phyloP scores from a whole-genome alignment of 345 rosid genomes.

The Litchi chinensis region DNA sequence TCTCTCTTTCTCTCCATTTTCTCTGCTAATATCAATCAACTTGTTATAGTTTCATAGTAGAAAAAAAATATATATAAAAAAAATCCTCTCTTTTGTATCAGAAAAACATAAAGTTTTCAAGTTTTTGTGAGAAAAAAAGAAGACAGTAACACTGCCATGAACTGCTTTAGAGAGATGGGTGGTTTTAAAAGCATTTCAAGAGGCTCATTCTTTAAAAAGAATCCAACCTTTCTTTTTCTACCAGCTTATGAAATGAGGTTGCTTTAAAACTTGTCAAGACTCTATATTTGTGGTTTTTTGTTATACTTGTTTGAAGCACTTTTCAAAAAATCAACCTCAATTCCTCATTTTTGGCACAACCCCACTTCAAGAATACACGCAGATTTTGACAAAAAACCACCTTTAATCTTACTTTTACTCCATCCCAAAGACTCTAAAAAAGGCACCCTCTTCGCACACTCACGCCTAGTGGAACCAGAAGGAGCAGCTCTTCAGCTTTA shows the following conservation, averaged over 20 bases:
- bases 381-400: constrained; percentile 31
- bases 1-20: neutral
- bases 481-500: constrained; percentile 15
- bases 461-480: constrained; percentile 17
- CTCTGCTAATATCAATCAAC: neutral
- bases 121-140: neutral
- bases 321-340: constrained; percentile 9
- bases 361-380: constrained; percentile 26
- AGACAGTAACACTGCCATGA: neutral
- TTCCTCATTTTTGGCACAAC: constrained; percentile 25
- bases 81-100: neutral
- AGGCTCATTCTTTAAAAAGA: constrained; percentile 10
- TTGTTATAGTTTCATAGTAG: neutral
- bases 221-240: neutral
- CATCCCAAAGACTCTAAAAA: constrained; percentile 17
- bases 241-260: constrained; percentile 24
- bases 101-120: neutral
- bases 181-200: constrained; percentile 5
- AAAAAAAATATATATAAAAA: neutral
- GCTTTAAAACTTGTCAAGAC: constrained; percentile 2
- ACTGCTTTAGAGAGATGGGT: constrained; percentile 14
- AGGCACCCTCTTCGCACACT: constrained; percentile 20
- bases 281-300: neutral
- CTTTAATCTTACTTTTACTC: constrained; percentile 29
- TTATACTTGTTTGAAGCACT: constrained; percentile 5